Conservation (phyloP, 2,329 filamentous ascomycete genomes). For the Geoglossum cookeanum region DNA sequence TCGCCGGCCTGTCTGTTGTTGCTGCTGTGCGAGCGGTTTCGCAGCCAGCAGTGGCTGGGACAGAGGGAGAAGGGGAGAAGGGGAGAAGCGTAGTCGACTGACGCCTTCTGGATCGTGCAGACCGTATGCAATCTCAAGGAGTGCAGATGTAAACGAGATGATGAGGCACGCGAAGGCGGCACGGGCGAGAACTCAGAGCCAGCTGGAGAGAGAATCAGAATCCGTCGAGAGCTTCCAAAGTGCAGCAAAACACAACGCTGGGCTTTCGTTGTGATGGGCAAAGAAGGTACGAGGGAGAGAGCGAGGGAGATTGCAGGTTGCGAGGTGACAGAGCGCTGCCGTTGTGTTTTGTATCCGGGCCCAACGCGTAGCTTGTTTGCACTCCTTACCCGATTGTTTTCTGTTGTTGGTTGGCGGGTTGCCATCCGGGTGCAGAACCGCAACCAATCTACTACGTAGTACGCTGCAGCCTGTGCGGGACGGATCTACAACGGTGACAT, state of each 20-base stretch:
- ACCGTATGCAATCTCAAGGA: background rate
- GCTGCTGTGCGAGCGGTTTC: background rate
- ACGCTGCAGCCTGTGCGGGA: background rate
- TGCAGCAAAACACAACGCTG: background rate
- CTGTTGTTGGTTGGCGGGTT: background rate
- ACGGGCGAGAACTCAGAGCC: background rate
- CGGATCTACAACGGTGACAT: background rate
- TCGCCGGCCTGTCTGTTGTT: background rate
- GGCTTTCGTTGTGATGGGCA: background rate
- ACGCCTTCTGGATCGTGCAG: background rate
- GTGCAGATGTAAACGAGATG: background rate
- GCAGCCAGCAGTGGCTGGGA: background rate
- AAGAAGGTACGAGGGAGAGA: background rate
- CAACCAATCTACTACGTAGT: too few species aligned
- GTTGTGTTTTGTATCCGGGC: background rate
- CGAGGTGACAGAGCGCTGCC: background rate
- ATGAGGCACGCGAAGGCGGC: background rate
- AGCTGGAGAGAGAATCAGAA: background rate
- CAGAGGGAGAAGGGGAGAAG: too few species aligned
- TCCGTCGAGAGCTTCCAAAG: background rate
- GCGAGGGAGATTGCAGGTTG: background rate
- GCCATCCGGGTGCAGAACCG: background rate
- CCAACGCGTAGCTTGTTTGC: background rate
- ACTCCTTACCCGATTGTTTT: background rate
- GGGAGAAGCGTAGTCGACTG: background rate